phyloP scores from a whole-genome alignment of 2,329 filamentous ascomycete genomes.

The Aureobasidium sp. region DNA sequence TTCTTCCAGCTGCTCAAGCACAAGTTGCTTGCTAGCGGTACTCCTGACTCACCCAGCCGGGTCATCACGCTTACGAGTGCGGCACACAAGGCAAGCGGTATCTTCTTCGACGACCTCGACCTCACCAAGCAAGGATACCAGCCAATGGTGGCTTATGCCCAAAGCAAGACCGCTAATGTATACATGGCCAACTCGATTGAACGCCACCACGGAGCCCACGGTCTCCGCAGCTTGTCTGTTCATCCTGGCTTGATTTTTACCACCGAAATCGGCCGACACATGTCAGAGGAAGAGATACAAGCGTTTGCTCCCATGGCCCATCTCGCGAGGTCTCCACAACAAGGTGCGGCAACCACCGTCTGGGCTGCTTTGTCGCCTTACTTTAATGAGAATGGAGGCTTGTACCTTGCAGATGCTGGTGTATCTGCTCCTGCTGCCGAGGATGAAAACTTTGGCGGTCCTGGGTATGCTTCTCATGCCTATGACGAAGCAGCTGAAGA shows the following conservation, averaged over 20 bases:
- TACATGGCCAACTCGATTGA: constrained; percentile 49
- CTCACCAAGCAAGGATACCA: constrained; percentile 21
- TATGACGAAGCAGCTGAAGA: constrained; percentile 36
- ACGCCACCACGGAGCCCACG: constrained; percentile 38
- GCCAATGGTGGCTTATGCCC: constrained; percentile 36
- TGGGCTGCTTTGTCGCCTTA: constrained; percentile 39
- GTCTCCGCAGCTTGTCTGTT: constrained; percentile 40
- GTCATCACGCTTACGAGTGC: constrained; percentile 42
- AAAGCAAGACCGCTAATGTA: constrained; percentile 48
- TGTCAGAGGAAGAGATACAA: constrained; percentile 18
- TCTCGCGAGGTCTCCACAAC: constrained; percentile 25
- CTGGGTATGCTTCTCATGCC: constrained; percentile 30
- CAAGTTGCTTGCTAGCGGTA: constrained; percentile 35
- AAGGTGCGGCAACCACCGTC: constrained; percentile 45
- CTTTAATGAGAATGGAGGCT: constrained; percentile 42
- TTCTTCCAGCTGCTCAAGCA: constrained; percentile 47
- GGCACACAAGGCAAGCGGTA: constrained; percentile 25
- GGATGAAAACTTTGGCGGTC: constrained; percentile 19
- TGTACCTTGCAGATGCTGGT: constrained; percentile 41
- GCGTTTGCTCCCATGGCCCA: neutral
- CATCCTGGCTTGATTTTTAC: constrained; percentile 42
- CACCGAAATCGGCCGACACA: constrained; percentile 19
- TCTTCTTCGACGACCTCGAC: constrained; percentile 31
- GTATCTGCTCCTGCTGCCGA: constrained; percentile 28
- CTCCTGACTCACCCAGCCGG: constrained; percentile 37